These are phyloP conservation scores for Colletotrichum sp. DNA, from an alignment of 2,329 filamentous ascomycete species.

Conservation along the genomic window DNA sequence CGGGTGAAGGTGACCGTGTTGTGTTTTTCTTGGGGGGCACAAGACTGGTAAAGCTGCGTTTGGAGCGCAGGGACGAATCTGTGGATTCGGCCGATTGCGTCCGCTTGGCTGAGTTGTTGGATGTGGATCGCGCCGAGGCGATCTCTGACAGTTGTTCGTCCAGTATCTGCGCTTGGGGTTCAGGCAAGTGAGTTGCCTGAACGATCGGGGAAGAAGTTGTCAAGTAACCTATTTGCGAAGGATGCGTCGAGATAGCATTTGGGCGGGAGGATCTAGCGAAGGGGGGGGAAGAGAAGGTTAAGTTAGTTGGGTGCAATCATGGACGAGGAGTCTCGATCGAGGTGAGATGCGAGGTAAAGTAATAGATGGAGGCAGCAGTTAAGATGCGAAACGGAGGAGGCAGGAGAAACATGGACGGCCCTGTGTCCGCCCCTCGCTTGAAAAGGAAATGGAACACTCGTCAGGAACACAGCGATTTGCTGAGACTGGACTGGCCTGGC, in stretches of 20 bases:
- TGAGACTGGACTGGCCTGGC: not conserved
- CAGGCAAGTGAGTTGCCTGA: slow-evolving; percentile 59
- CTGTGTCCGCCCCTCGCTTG: not conserved
- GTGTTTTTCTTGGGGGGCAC: slow-evolving; percentile 47
- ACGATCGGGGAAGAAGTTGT: slow-evolving; percentile 73
- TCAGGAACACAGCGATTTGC: not conserved
- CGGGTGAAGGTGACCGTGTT: slow-evolving; percentile 71
- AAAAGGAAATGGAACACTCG: not conserved
- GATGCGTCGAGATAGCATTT: slow-evolving; percentile 57
- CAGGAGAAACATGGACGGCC: slow-evolving; percentile 15
- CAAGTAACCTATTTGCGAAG: slow-evolving; percentile 71
- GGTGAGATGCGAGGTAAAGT: not conserved
- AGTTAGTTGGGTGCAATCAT: slow-evolving; percentile 8
- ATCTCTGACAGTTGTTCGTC: slow-evolving; percentile 33
- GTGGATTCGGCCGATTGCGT: slow-evolving; percentile 36
- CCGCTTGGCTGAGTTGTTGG: slow-evolving; percentile 36
- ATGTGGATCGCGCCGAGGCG: slow-evolving; percentile 39
- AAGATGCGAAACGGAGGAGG: slow-evolving; percentile 15
- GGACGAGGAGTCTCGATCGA: not conserved
- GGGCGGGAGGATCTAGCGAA: slow-evolving; percentile 37
- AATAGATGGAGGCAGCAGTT: not conserved
- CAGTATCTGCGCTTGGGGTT: slow-evolving; percentile 46
- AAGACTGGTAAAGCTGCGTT: slow-evolving; percentile 40
- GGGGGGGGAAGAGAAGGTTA: slow-evolving; percentile 3
- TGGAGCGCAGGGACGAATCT: slow-evolving; percentile 30